These are phyloP conservation scores for Microbotryomycetes sp. DNA, from an alignment of 1,284 basidiomycete species.

Conservation along the genomic window DNA sequence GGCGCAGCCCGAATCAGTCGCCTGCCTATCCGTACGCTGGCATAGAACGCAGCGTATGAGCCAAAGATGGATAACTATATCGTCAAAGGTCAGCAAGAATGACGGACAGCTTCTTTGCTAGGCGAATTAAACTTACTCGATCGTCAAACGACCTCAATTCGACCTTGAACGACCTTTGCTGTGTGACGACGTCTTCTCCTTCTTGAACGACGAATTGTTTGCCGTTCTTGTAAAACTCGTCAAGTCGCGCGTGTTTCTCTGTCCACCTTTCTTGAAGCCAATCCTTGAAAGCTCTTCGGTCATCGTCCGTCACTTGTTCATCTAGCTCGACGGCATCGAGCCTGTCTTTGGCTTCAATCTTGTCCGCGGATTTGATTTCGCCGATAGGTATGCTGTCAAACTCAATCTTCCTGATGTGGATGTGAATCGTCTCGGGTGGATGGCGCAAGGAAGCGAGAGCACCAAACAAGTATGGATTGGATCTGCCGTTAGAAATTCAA, in stretches of 20 bases:
- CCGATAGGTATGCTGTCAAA: slow-evolving; percentile 41
- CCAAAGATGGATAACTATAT: not conserved
- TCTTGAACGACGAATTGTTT: slow-evolving; percentile 28
- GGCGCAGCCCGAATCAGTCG: not conserved
- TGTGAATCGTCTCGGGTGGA: slow-evolving; percentile 73
- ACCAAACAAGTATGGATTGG: slow-evolving; percentile 45
- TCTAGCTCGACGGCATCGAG: not conserved
- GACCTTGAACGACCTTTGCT: not conserved
- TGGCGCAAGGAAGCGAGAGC: slow-evolving; percentile 58
- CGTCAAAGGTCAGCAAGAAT: not conserved
- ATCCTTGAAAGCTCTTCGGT: slow-evolving; percentile 63
- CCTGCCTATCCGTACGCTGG: not conserved
- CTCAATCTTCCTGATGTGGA: slow-evolving; percentile 72
- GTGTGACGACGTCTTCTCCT: too few species aligned
- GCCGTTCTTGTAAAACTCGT: slow-evolving; percentile 49
- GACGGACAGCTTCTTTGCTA: too few species aligned
- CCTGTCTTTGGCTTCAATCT: not conserved
- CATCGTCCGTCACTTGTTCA: slow-evolving; percentile 55
- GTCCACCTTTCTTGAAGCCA: slow-evolving; percentile 77
- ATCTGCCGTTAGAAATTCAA: slow-evolving; percentile 45
- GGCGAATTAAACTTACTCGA: not conserved
- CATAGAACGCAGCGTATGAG: not conserved
- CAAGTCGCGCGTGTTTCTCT: slow-evolving; percentile 70
- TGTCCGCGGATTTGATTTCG: not conserved
- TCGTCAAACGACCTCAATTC: slow-evolving; percentile 1